Conservation (phyloP, 768 basidiomycete genomes). For the Lyophyllum shimeji region DNA sequence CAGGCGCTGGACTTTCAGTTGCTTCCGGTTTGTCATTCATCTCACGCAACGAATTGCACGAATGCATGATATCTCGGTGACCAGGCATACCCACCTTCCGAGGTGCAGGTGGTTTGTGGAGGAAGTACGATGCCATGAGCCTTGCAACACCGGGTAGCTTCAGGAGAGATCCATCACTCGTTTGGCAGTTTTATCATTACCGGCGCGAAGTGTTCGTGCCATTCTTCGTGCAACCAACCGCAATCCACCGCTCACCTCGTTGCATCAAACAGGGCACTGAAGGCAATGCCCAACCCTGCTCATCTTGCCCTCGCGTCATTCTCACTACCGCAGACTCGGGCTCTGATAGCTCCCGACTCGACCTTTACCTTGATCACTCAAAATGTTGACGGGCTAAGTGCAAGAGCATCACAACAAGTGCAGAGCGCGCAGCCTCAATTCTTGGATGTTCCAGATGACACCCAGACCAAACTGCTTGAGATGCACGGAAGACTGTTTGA, state of each 20-base stretch:
- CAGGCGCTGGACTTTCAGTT: not conserved
- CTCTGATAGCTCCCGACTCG: constrained; percentile 38
- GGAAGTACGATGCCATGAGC: constrained; percentile 45
- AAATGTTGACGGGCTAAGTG: constrained; percentile 59
- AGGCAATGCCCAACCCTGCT: constrained; percentile 53
- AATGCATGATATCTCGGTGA: not conserved
- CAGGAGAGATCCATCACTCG: constrained; percentile 41
- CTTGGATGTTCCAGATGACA: constrained; percentile 6
- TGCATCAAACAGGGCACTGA: constrained; percentile 38
- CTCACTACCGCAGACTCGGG: constrained; percentile 36
- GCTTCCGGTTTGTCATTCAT: not conserved
- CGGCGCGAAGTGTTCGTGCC: constrained; percentile 46
- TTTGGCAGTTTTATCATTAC: constrained; percentile 70
- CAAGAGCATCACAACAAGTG: constrained; percentile 7
- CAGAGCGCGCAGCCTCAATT: not conserved
- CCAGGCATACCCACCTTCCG: constrained; percentile 50
- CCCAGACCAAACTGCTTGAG: constrained; percentile 40
- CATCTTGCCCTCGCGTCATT: constrained; percentile 51
- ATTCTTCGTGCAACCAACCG: not conserved
- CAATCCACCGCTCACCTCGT: constrained; percentile 1
- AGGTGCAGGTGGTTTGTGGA: constrained; percentile 52
- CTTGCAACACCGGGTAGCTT: constrained; percentile 47
- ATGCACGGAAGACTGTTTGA: constrained; percentile 67
- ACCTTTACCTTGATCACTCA: constrained; percentile 57
- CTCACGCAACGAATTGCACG: not conserved